Base-by-base conservation (phyloP, 345 rosid species). In the Lagerstroemia speciosa region DNA sequence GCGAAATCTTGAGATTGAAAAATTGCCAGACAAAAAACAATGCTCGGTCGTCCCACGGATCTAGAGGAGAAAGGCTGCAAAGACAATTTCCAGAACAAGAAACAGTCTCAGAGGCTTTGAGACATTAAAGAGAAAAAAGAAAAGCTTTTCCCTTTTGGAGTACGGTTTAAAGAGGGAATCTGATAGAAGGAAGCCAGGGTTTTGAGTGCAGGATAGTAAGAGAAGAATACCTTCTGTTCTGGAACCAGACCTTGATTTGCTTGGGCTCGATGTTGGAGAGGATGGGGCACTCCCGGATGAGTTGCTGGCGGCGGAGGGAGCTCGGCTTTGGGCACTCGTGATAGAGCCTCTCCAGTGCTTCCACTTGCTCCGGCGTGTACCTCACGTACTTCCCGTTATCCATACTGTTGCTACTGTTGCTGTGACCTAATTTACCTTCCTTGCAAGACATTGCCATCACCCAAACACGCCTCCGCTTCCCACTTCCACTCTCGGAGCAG, bases 221-320 rank as follows among this genome's bases (percentile, higher is more conserved):
- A 24, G n/a, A 60, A 70, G 31, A 52, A 61, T 78, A 95, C 99
- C 98, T 95, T 79, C 99, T 82, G 82, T 95, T 95, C 68, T 95
- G 99, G 85, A 95, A 95, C 99, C 98, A 95, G 36, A 95, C 99
- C 86, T 95, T 95, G 83, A 95, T 95, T 80, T 95, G 99, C 75
- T 95, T 95, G 3, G 97, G 98, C 80, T 95, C 99, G 68, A 95
- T 92, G 84, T 95, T 81, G 50, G 97, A 95, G 86, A 95, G 99
- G 78, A 95, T 95, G 12, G 98, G 98, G 78, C 99, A 95, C 80
- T 95, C 99, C 77, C 98, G 84, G 43, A 95, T 95, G 71, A 95
- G 74, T 86, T 95, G 99, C 69, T 92, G 99, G 72, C 98, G 92
- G 70, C 99, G 98, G 74, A 95, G 85, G 33, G 98, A 95, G 78